Evolutionary conservation across 306 rosid genomes (phyloP).

Genomic region (Casuarina glauca): DNA sequence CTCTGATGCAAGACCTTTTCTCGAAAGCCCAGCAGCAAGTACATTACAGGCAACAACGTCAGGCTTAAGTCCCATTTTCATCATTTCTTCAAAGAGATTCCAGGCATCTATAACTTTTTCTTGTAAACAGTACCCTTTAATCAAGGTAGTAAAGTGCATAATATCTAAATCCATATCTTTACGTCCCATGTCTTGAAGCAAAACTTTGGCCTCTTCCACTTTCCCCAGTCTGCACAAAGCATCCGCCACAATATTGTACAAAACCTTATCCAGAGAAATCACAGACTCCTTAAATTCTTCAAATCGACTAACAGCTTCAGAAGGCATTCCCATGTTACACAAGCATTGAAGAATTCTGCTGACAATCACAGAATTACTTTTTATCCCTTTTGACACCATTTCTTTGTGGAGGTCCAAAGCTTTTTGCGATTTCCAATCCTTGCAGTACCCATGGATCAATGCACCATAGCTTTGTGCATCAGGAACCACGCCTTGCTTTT

Average conservation of each 20-base stretch:
- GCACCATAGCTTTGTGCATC: constrained; percentile 49
- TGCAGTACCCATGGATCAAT: constrained; percentile 76
- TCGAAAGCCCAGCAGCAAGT: constrained; percentile 62
- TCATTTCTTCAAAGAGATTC: constrained; percentile 52
- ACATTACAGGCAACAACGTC: constrained; percentile 69
- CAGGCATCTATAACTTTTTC: constrained; percentile 46
- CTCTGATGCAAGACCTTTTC: constrained; percentile 46
- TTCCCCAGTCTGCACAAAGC: constrained; percentile 68
- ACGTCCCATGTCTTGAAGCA: constrained; percentile 62
- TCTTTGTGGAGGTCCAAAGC: constrained; percentile 51
- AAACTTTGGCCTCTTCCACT: constrained; percentile 60
- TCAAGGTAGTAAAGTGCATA: constrained; percentile 76
- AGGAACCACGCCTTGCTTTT: constrained; percentile 58
- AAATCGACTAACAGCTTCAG: constrained; percentile 52
- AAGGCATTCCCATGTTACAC: constrained; percentile 54
- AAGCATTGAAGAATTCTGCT: constrained; percentile 71
- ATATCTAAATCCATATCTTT: constrained; percentile 51
- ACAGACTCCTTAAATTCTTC: constrained; percentile 45
- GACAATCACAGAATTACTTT: constrained; percentile 61
- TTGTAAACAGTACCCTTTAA: constrained; percentile 56
- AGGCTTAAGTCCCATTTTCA: constrained; percentile 57
- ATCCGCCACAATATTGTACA: constrained; percentile 59
- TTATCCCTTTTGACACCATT: constrained; percentile 67
- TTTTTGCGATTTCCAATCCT: constrained; percentile 43
- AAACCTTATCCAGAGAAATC: constrained; percentile 58